phyloP scores from a whole-genome alignment of 305 asterid species.

The Fraxinus greggii region DNA sequence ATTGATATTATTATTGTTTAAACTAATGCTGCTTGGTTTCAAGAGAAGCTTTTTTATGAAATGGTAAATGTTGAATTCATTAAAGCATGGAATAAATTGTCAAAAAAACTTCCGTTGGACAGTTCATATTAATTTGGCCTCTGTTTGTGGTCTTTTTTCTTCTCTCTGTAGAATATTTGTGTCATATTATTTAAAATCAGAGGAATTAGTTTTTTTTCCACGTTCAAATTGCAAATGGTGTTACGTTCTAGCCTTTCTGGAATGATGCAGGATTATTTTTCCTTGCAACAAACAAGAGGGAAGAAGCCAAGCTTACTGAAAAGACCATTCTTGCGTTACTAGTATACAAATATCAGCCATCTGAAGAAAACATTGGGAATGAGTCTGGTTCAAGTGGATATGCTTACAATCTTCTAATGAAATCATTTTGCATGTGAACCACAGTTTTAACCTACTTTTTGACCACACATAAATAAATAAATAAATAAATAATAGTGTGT shows the following conservation, averaged over 20 bases:
- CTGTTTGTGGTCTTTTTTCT: neutral
- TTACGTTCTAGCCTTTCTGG: too few species aligned
- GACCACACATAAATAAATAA: too few species aligned
- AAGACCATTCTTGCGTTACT: neutral
- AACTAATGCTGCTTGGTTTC: neutral
- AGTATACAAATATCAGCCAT: neutral
- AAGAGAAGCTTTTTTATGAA: constrained; percentile 8
- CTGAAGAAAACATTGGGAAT: neutral
- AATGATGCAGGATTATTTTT: too few species aligned
- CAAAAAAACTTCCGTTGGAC: neutral
- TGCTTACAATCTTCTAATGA: neutral
- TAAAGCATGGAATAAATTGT: neutral
- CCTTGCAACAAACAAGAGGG: neutral
- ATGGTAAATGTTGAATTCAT: neutral
- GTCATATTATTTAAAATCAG: too few species aligned
- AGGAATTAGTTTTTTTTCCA: too few species aligned
- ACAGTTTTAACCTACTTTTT: too few species aligned
- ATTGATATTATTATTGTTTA: neutral
- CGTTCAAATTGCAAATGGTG: neutral
- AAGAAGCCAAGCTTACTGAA: neutral
- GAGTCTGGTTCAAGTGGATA: neutral
- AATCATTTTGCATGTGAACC: too few species aligned
- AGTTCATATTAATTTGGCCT: neutral
- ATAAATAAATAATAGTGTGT: too few species aligned
- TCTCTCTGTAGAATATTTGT: neutral